Percentiles rank a stretch among this genome's conserved stretches.
phyloP scores from a whole-genome alignment of 2,329 filamentous ascomycete genomes.

The Cryphonectria radicalis region DNA sequence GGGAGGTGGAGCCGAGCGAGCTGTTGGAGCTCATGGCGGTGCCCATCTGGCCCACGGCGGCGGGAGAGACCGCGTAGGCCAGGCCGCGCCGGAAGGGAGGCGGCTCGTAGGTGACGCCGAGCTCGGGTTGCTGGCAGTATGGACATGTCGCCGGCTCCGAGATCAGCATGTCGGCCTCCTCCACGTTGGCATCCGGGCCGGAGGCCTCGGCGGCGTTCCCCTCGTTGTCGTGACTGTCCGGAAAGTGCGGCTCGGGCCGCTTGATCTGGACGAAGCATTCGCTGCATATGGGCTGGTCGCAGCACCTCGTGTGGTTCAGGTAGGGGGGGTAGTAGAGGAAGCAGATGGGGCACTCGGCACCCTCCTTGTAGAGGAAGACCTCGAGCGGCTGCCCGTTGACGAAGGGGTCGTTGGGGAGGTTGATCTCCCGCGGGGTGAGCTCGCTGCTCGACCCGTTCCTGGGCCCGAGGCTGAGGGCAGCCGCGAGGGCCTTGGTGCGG shows the following conservation, averaged over 20 bases:
- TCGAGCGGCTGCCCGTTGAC: constrained; percentile 95
- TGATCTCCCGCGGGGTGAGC: constrained; percentile 75
- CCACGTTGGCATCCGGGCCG: constrained; percentile 55
- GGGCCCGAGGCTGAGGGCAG: constrained; percentile 74
- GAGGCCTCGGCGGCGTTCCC: constrained; percentile 36
- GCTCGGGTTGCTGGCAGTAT: constrained; percentile 93
- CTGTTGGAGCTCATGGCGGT: constrained; percentile 87
- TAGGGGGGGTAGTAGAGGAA: constrained; percentile 95
- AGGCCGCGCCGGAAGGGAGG: constrained; percentile 88
- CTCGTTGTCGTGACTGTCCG: constrained; percentile 70
- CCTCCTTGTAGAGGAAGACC: constrained; percentile 90
- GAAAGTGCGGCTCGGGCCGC: constrained; percentile 85
- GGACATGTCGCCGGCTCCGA: constrained; percentile 92
- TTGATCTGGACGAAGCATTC: constrained; percentile 99
- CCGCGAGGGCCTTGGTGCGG: constrained; percentile 86
- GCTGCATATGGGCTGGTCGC: constrained; percentile 94
- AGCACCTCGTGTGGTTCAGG: constrained; percentile 91
- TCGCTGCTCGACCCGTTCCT: constrained; percentile 75
- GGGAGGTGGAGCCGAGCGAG: constrained; percentile 61
- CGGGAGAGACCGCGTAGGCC: constrained; percentile 62
- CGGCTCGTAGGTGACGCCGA: constrained; percentile 92
- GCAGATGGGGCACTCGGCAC: constrained; percentile 91
- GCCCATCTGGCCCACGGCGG: constrained; percentile 53
- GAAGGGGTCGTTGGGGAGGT: constrained; percentile 79
- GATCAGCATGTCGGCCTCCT: constrained; percentile 70